Percentiles rank a stretch among this genome's conserved stretches.
These are phyloP conservation scores for Diplotaxis tenuifolia DNA, from an alignment of 345 rosid genomes.

Conservation along the genomic window DNA sequence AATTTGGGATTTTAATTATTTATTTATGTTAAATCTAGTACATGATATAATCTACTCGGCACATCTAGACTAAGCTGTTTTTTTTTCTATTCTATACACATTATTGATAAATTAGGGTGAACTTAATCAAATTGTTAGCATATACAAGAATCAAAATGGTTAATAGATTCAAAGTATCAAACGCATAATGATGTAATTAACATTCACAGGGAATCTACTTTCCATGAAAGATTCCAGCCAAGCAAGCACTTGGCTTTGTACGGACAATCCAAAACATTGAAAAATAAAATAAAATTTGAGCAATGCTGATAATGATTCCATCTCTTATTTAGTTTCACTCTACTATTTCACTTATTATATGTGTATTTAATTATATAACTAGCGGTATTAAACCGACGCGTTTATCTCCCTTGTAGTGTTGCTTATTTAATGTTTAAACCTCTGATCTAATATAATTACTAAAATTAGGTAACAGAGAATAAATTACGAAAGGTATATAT, in stretches of 20 bases:
- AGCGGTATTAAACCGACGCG: not conserved
- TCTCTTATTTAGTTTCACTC: not conserved
- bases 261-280: conserved; percentile 31
- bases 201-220: conserved; percentile 14
- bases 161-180: conserved; percentile 14
- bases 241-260: conserved; percentile 34
- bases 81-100: not conserved
- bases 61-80: not conserved
- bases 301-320: conserved; percentile 6
- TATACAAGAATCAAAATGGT: conserved; percentile 1
- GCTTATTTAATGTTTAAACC: not conserved
- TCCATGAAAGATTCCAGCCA: conserved; percentile 35
- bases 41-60: not conserved
- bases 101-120: not conserved
- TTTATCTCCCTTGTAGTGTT: not conserved
- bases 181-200: not conserved
- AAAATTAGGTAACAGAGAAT: not conserved
- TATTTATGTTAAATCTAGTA: not conserved
- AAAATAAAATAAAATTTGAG: not conserved
- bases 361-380: conserved; percentile 1
- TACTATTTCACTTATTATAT: too few species aligned
- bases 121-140: not conserved
- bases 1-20: not conserved
- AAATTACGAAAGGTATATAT: conserved; percentile 4
- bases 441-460: not conserved